These are phyloP conservation scores for Monosporascus sp. DNA, from an alignment of 2,329 filamentous ascomycete genomes.

Conservation along the genomic window DNA sequence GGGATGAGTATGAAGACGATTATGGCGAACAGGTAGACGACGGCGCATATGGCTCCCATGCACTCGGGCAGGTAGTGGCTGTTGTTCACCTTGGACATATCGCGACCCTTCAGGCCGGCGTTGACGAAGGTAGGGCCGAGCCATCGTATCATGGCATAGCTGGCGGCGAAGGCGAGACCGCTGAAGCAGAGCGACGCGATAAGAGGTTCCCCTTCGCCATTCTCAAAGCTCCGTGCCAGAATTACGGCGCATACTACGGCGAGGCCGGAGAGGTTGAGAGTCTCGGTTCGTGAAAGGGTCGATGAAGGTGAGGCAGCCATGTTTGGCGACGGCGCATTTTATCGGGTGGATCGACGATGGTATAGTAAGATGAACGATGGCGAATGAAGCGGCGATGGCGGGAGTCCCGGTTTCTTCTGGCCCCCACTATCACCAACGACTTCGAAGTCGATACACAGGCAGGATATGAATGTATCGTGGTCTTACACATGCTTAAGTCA, in stretches of 20 bases:
- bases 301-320: slow-evolving; percentile 23
- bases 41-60: slow-evolving; percentile 90
- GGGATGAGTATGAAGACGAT: slow-evolving; percentile 94
- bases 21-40: slow-evolving; percentile 83
- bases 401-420: background rate
- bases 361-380: background rate
- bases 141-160: slow-evolving; percentile 87
- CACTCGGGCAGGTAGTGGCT: slow-evolving; percentile 69
- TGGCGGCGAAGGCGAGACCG: slow-evolving; percentile 73
- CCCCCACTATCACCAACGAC: no score
- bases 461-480: no score
- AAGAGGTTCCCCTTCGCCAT: slow-evolving; percentile 76
- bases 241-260: slow-evolving; percentile 66
- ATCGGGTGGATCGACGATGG: background rate
- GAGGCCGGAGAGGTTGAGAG: slow-evolving; percentile 54
- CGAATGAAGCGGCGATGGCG: background rate
- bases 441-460: no score
- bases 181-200: slow-evolving; percentile 85
- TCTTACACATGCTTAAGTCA: no score
- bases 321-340: slow-evolving; percentile 11
- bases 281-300: slow-evolving; percentile 46
- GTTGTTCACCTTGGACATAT: slow-evolving; percentile 68
- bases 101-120: slow-evolving; percentile 82
- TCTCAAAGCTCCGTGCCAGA: slow-evolving; percentile 74
- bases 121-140: slow-evolving; percentile 84